Percentiles rank a stretch among this genome's conserved stretches.
Conservation (phyloP, 805 yeast genomes). For the Kuraishia hungarica region DNA sequence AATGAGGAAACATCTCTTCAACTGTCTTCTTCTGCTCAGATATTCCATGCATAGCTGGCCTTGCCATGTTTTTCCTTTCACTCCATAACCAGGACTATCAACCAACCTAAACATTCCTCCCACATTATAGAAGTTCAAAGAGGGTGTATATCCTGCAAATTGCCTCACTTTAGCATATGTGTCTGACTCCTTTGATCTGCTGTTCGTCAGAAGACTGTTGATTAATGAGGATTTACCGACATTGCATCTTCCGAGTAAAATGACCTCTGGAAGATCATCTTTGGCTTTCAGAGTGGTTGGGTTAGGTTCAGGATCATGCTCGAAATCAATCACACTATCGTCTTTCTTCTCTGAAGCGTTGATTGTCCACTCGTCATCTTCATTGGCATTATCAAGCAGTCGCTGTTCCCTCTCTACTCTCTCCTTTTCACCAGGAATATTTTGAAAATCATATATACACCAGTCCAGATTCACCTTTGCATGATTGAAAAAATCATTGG, state of each 20-base stretch:
- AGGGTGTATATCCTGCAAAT: constrained; percentile 36
- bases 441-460: constrained; percentile 42
- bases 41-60: constrained; percentile 65
- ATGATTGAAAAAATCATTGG: constrained; percentile 35
- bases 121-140: constrained; percentile 65
- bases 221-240: constrained; percentile 80
- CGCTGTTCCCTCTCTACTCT: constrained; percentile 13
- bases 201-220: constrained; percentile 45
- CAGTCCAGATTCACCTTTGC: constrained; percentile 46
- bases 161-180: constrained; percentile 34
- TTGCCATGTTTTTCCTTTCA: constrained; percentile 52
- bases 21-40: constrained; percentile 40
- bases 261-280: constrained; percentile 54
- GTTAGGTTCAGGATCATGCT: constrained; percentile 7
- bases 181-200: constrained; percentile 18
- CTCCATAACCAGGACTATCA: constrained; percentile 92
- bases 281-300: constrained; percentile 18
- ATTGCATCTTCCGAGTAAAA: constrained; percentile 74
- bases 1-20: constrained; percentile 53
- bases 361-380: constrained; percentile 4
- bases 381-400: constrained; percentile 7
- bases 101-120: constrained; percentile 57
- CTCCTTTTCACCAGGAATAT: constrained; percentile 50
- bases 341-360: constrained; percentile 6
- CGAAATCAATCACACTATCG: not conserved